Conservation (phyloP, 164 flowering plant species). For the Vitis cinerea region DNA sequence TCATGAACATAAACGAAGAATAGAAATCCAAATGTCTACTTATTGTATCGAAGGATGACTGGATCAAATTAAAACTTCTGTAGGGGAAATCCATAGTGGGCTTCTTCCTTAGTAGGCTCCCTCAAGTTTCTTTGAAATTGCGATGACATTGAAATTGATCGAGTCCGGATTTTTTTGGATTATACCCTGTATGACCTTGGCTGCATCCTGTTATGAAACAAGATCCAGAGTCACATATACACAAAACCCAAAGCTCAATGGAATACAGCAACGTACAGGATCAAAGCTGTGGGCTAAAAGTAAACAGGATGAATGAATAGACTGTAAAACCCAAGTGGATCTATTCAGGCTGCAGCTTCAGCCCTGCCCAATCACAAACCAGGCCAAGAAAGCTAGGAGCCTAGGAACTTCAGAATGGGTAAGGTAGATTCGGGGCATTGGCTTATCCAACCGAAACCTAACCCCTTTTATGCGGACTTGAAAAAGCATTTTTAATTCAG, state of each 20-base stretch:
- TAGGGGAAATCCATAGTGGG: neutral
- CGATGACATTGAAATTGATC: constrained; percentile 84
- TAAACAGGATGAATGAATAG: no score
- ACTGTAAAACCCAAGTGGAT: no score
- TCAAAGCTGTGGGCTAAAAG: no score
- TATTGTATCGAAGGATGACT: neutral
- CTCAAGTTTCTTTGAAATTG: constrained; percentile 62
- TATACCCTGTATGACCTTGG: constrained; percentile 66
- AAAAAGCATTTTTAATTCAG: no score
- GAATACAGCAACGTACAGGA: no score
- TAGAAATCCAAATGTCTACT: neutral
- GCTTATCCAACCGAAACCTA: no score
- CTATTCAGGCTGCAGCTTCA: no score
- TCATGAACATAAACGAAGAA: neutral
- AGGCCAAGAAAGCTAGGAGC: no score
- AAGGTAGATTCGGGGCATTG: no score
- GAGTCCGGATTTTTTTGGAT: constrained; percentile 76
- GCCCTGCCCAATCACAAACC: no score
- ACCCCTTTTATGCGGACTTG: no score
- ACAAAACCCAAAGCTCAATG: constrained; percentile 1
- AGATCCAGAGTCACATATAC: neutral
- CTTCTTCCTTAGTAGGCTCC: neutral
- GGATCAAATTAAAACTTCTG: neutral
- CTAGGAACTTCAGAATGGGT: no score
- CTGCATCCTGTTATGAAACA: constrained; percentile 68